A percentile compares a stretch with the other conserved stretches of the same genome.
phyloP scores from a whole-genome alignment of 345 rosid genomes.

The Trapa incisa region DNA sequence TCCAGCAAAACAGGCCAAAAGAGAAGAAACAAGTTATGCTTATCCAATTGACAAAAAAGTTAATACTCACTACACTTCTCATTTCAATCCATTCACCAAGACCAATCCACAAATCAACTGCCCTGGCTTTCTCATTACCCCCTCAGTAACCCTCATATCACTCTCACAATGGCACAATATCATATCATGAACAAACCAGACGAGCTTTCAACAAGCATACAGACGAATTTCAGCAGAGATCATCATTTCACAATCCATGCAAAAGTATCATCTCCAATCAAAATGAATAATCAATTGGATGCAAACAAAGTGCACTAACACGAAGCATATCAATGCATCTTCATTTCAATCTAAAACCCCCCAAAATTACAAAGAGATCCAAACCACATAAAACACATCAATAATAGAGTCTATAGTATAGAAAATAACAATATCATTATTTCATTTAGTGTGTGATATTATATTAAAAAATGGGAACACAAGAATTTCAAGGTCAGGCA shows the following conservation, averaged over 20 bases:
- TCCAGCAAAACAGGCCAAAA: conserved; percentile 1
- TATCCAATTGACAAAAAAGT: background rate
- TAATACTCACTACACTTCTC: background rate
- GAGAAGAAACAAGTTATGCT: background rate
- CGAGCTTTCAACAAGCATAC: background rate
- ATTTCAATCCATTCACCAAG: background rate
- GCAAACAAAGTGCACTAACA: background rate
- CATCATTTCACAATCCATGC: background rate
- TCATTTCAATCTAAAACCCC: background rate
- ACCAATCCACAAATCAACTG: background rate
- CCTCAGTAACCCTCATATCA: background rate
- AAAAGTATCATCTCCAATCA: no score
- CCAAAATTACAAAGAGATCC: background rate
- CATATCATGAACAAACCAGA: background rate
- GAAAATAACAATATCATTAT: background rate
- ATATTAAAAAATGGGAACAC: background rate
- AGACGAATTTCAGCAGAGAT: background rate
- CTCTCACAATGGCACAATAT: background rate
- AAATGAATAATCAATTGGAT: background rate
- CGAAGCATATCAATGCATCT: background rate
- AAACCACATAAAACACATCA: background rate
- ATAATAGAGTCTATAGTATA: background rate
- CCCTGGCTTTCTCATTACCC: background rate
- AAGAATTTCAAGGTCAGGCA: background rate
- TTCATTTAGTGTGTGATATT: background rate